phyloP scores from a whole-genome alignment of 345 rosid species.

The Citrus sp. region DNA sequence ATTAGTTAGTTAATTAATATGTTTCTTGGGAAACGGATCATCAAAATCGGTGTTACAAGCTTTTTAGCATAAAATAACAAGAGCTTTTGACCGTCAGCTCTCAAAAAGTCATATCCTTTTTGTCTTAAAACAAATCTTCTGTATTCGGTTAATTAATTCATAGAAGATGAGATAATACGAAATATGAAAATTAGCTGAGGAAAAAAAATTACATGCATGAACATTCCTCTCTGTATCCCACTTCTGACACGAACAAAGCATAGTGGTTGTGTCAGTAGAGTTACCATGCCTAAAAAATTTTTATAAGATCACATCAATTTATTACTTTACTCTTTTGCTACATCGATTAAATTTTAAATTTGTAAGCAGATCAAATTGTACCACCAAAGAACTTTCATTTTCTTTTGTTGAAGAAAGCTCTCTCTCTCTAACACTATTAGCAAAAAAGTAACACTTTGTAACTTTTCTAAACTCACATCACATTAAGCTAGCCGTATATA shows the following conservation, averaged over 20 bases:
- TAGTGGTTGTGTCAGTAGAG: constrained; percentile 57
- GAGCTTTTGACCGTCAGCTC: constrained; percentile 34
- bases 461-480: constrained; percentile 32
- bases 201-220: background rate
- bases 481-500: constrained; percentile 17
- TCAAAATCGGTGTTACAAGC: constrained; percentile 26
- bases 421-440: background rate
- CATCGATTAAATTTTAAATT: background rate
- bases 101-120: background rate
- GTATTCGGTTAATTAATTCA: background rate
- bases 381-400: too few species aligned
- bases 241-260: constrained; percentile 34
- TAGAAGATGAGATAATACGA: background rate
- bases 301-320: background rate
- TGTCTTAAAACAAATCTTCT: background rate
- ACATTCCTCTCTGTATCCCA: constrained; percentile 28
- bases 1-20: background rate
- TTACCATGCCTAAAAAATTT: constrained; percentile 39
- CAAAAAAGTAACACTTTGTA: constrained; percentile 26
- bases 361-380: too few species aligned
- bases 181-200: background rate
- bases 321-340: background rate
- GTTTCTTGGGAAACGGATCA: constrained; percentile 22
- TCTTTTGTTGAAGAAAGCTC: constrained; percentile 20
- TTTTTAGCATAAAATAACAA: constrained; percentile 30